A percentile compares a stretch with the other conserved stretches of the same genome.
Conservation (phyloP, 1,284 basidiomycete genomes). For the Tranzscheliella williamsii region DNA sequence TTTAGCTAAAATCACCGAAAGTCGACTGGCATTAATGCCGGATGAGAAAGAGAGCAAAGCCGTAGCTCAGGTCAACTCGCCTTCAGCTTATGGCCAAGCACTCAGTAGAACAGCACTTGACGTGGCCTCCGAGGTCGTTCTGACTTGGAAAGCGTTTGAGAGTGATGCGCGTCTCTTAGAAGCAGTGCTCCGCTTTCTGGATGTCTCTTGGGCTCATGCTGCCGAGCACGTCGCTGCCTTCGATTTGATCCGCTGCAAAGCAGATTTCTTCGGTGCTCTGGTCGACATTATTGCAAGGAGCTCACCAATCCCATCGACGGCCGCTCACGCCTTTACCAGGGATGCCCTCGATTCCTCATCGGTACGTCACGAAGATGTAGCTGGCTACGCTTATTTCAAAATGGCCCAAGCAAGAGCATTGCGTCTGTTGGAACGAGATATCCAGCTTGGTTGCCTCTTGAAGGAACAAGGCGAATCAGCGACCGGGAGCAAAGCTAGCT, state of each 20-base stretch:
- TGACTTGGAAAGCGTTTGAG: constrained; percentile 70
- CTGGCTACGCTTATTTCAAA: constrained; percentile 68
- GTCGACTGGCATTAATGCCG: constrained; percentile 14
- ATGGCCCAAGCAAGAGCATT: constrained; percentile 75
- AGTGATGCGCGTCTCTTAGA: constrained; percentile 76
- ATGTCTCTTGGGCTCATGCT: constrained; percentile 80
- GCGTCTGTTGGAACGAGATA: constrained; percentile 65
- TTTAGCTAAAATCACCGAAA: constrained; percentile 60
- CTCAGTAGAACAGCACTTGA: constrained; percentile 56
- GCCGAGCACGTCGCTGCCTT: constrained; percentile 73
- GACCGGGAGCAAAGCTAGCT: constrained; percentile 63
- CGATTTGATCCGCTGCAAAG: constrained; percentile 67
- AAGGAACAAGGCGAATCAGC: constrained; percentile 60
- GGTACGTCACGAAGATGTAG: constrained; percentile 63
- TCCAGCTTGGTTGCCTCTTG: constrained; percentile 45
- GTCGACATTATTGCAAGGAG: constrained; percentile 70
- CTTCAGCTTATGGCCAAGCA: constrained; percentile 18
- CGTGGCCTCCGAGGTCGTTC: constrained; percentile 69
- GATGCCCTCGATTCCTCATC: constrained; percentile 38
- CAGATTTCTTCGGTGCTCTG: constrained; percentile 71
- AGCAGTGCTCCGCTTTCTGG: constrained; percentile 76
- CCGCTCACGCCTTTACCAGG: constrained; percentile 16
- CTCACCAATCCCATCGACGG: constrained; percentile 64
- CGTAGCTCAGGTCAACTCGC: not conserved
- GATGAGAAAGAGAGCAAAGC: constrained; percentile 47